Evolutionary conservation across 2,329 filamentous ascomycete species (phyloP), one percentile per base, ranked within the genome.

Genomic region (Aureobasidium lini): DNA sequence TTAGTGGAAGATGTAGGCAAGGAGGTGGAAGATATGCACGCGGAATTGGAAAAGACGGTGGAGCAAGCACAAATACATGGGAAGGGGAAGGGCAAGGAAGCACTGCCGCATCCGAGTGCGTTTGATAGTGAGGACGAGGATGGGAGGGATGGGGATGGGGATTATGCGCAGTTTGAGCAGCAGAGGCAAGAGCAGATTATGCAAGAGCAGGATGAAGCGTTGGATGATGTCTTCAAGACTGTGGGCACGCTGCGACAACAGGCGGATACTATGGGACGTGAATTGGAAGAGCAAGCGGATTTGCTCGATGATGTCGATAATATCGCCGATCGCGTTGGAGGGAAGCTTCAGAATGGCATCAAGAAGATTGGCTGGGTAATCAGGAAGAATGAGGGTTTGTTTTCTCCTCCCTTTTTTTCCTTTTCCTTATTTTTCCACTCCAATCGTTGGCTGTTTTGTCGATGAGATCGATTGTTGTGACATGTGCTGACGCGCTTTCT

Each of bases 241-340:
- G 94, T 99, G 28, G 93, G 92, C 2, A 96, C 91, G 70, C 75
- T 99, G 70, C 81, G 93, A 59, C 81, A 88, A 70, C 94, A 97
- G 79, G 95, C 94, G 1, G 87, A 95, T 73, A 89, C 91, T 66
- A 99, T 99, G 93, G 93, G 94, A 1, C 81, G 93, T 60, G 94
- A 99, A 77, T 79, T 99, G 47, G 95, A 96, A 75, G 94, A 99
- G 76, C 94, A 99, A 79, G 82, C 82, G 23, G 89, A 91, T 72
- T 87, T 97, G 82, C 79, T 99, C 60, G 86, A 94, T 63, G 86
- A 89, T 56, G 88, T 95, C 42, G 93, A 97, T 73, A 82, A 80
- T 32, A 79, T 95, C 60, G 90, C 90, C 4, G 92, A 97, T 72
- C 82, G 93, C 36, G 91, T 99, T 1, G 89, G 90, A 13, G 89